These are phyloP conservation scores for Tolypocladium capitatum DNA, from an alignment of 2,329 filamentous ascomycete species.

Conservation along the genomic window DNA sequence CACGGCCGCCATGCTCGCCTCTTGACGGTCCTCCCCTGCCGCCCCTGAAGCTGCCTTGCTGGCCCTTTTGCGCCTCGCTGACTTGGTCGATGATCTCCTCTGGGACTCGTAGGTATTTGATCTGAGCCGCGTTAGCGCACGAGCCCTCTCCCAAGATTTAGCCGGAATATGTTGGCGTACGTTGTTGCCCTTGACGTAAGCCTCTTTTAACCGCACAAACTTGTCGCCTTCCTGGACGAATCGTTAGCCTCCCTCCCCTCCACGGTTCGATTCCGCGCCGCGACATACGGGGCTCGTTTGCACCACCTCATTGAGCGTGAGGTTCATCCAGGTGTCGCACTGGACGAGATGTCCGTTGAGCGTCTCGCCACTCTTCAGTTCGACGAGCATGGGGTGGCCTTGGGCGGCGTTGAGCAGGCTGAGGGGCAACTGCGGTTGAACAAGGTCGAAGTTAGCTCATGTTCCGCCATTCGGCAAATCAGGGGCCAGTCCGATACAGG, in stretches of 20 bases:
- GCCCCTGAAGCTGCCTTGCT: constrained; percentile 49
- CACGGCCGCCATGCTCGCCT: constrained; percentile 40
- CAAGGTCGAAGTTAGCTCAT: constrained; percentile 9
- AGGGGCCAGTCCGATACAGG: neutral
- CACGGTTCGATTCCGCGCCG: neutral
- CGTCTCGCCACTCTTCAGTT: constrained; percentile 95
- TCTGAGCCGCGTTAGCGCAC: constrained; percentile 39
- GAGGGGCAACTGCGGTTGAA: constrained; percentile 43
- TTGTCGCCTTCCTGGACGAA: constrained; percentile 66
- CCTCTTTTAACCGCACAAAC: constrained; percentile 83
- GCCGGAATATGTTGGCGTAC: constrained; percentile 37
- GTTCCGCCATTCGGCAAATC: neutral
- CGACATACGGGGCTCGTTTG: constrained; percentile 71
- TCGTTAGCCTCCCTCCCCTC: neutral
- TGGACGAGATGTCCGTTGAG: constrained; percentile 91
- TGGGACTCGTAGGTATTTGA: constrained; percentile 93
- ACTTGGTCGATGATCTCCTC: constrained; percentile 94
- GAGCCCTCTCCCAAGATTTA: neutral
- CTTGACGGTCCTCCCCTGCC: constrained; percentile 47
- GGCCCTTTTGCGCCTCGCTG: constrained; percentile 78
- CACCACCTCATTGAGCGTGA: constrained; percentile 92
- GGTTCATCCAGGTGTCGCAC: constrained; percentile 99
- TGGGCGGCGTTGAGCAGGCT: constrained; percentile 90
- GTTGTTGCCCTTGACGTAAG: constrained; percentile 95
- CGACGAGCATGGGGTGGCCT: constrained; percentile 94